Base-by-base conservation (phyloP, 2,329 filamentous ascomycete genomes). In the Purpureocillium takamizusanense region DNA sequence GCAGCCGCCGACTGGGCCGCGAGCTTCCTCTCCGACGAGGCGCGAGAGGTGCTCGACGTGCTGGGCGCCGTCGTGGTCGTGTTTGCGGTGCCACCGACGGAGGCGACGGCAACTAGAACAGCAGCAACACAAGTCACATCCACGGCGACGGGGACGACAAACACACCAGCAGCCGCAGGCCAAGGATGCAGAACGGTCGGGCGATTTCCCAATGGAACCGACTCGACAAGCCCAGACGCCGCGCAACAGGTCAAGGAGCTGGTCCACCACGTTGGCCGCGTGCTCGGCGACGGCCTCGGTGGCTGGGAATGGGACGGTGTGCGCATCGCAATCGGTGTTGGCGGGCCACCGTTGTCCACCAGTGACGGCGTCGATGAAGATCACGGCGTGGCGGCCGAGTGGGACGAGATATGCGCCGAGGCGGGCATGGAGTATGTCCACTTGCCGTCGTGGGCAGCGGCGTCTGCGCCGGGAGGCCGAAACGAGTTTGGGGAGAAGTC, bases 271-370 rank as follows among this genome's bases (percentile, higher is more conserved):
- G 70, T 81, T 0, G 73, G 71, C 0, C 64, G 64, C 35, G 72
- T 82, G 2, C 63, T 78, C 0, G 66, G 65, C 40, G 59, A 76
- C 3, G 76, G 75, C 0, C 63, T 79, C 2, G 77, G 76, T 3
- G 75, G 75, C 7, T 76, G 69, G 65, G 62, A 65, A 2, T 83
- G 79, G 79, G 79, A 83, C 40, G 80, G 79, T 1, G 76, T 81
- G 0, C 65, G 67, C 13, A 49, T 84, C 11, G 80, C 71, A 2
- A 60, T 83, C 1, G 76, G 72, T 1, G 66, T 83, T 23, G 70
- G 65, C 16, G 62, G 61, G 33, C 49, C 54, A 10, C 21, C 21
- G 10, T 5, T 10, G 6, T 6, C 21, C 21, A 10, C 10, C 21
- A 5, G 6, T 25, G 21, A 25, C 21, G 21, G 10, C 21, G 21